A percentile compares a stretch with the other conserved stretches of the same genome.
Conservation (phyloP, 441 rosid species). For the Populus trichocarpa region DNA sequence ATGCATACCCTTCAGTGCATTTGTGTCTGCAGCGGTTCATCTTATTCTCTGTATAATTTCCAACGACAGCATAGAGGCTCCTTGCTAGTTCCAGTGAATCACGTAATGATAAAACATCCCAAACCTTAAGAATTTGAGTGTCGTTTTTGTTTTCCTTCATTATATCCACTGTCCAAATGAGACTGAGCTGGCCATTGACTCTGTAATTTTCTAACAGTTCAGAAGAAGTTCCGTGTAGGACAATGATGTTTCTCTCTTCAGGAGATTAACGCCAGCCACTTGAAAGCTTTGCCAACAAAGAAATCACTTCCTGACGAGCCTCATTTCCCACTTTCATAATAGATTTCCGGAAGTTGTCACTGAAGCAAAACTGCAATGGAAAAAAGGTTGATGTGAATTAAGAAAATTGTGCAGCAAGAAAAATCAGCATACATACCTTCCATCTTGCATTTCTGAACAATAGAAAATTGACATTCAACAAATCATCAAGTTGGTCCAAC, state of each 20-base stretch:
- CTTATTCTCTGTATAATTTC: background rate
- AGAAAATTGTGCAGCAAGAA: background rate
- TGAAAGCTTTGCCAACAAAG: slow-evolving; percentile 28
- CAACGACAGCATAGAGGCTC: slow-evolving; percentile 12
- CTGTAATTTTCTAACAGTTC: slow-evolving; percentile 21
- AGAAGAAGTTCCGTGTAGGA: slow-evolving; percentile 2
- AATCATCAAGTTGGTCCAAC: slow-evolving; percentile 22
- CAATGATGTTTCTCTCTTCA: background rate
- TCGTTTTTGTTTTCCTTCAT: slow-evolving; percentile 8
- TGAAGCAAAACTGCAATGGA: slow-evolving; percentile 27
- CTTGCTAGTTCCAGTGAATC: slow-evolving; percentile 15
- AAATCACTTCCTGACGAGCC: slow-evolving; percentile 5
- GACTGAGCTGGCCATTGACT: slow-evolving; percentile 14
- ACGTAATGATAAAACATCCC: slow-evolving; percentile 36
- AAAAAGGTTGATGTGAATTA: background rate
- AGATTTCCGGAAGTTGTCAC: slow-evolving; percentile 31
- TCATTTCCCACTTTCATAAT: slow-evolving; percentile 15
- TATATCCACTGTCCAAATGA: slow-evolving; percentile 36
- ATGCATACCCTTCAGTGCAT: background rate
- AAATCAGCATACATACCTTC: slow-evolving; percentile 28
- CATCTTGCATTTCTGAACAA: slow-evolving; percentile 33
- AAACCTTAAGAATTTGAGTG: slow-evolving; percentile 37
- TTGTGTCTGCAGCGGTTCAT: background rate
- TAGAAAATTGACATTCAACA: slow-evolving; percentile 6
- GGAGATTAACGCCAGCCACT: slow-evolving; percentile 34